A percentile compares a stretch with the other conserved stretches of the same genome.
phyloP scores from a whole-genome alignment of 176 grass and related monocot genomes.

The Raddia guianensis region DNA sequence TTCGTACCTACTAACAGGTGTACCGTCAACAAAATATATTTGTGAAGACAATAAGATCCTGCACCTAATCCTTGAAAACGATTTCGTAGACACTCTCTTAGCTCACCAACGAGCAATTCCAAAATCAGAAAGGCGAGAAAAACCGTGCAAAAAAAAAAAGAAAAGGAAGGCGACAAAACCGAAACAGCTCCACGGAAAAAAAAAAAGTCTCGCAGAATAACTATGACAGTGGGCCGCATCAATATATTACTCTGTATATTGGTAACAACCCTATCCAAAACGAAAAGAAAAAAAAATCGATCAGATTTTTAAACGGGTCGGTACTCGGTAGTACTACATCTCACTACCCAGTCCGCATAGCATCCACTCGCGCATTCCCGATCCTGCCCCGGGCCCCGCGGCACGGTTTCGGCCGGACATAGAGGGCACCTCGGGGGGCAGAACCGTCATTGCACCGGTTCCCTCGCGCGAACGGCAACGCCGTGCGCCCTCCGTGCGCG shows the following conservation, averaged over 20 bases:
- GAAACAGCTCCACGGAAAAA: constrained; percentile 15
- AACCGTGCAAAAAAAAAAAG: too few relatives aligned
- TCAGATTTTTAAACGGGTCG: neutral
- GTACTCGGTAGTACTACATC: constrained; percentile 32
- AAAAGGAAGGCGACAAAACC: neutral
- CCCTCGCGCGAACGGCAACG: constrained; percentile 31
- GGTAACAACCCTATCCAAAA: constrained; percentile 43
- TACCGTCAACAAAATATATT: too few relatives aligned
- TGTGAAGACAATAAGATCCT: too few relatives aligned
- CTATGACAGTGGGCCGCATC: neutral
- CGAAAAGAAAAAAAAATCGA: neutral
- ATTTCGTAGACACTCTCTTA: neutral
- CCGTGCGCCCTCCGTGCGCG: constrained; percentile 34
- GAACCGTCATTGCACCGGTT: neutral
- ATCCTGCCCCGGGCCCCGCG: accelerated
- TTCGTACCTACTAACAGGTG: too few relatives aligned
- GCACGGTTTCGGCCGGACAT: neutral
- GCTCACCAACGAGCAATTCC: neutral
- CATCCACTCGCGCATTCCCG: neutral
- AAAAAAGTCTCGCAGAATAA: neutral
- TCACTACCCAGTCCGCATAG: constrained; percentile 36
- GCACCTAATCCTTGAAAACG: neutral
- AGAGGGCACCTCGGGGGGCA: too few relatives aligned
- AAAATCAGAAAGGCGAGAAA: neutral
- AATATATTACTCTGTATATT: neutral